Conservation (phyloP, 352 stramenopile species). For the Globisporangium carolinianum region DNA sequence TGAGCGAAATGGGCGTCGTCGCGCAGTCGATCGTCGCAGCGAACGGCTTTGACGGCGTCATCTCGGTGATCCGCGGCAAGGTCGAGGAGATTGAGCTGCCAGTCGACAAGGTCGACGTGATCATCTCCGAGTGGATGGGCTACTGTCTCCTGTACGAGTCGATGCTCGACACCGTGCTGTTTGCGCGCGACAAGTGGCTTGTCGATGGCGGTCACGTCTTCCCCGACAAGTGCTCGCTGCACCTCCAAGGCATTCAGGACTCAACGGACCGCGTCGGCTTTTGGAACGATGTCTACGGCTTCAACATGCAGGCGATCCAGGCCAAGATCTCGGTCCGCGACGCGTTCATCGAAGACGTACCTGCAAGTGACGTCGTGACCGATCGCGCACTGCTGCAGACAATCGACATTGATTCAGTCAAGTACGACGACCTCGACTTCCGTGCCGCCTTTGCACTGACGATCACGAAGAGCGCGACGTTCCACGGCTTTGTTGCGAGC, state of each 20-base stretch:
- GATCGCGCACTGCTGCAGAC: constrained; percentile 77
- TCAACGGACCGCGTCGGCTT: constrained; percentile 77
- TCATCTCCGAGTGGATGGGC: constrained; percentile 98
- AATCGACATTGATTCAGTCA: constrained; percentile 87
- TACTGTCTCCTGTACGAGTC: constrained; percentile 97
- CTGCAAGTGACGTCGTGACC: constrained; percentile 84
- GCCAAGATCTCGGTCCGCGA: constrained; percentile 92
- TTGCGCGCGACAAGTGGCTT: constrained; percentile 96
- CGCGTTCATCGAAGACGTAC: constrained; percentile 95
- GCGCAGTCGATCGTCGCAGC: constrained; percentile 91
- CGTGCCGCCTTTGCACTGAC: constrained; percentile 84
- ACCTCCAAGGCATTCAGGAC: constrained; percentile 79
- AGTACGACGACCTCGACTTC: constrained; percentile 94
- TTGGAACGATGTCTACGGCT: constrained; percentile 98
- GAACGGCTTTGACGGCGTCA: constrained; percentile 88
- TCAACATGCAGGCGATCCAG: constrained; percentile 97
- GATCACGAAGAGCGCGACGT: constrained; percentile 79
- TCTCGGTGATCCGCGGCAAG: constrained; percentile 95
- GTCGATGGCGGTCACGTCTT: constrained; percentile 91
- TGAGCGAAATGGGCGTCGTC: constrained; percentile 92
- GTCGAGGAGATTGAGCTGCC: constrained; percentile 91
- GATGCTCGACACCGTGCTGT: constrained; percentile 97
- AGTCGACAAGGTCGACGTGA: constrained; percentile 93
- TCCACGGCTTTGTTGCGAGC: constrained; percentile 95
- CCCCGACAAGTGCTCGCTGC: constrained; percentile 96